A percentile compares a stretch with the other conserved stretches of the same genome.
Evolutionary conservation across 371 early-diverging fungal species (phyloP).

Genomic region (Mortierella sp.): DNA sequence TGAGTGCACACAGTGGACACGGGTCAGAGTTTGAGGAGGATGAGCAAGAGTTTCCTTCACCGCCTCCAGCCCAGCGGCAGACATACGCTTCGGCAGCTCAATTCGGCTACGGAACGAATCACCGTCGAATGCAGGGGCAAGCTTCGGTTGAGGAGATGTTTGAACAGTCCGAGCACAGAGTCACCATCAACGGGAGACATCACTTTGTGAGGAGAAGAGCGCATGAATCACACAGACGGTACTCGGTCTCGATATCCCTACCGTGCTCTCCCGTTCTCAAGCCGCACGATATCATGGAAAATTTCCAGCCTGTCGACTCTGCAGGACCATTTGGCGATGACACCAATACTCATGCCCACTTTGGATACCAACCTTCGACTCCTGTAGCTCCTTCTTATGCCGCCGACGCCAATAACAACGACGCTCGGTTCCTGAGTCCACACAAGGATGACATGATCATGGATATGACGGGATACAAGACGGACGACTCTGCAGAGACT

Average conservation of each 20-base stretch:
- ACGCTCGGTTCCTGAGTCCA: conserved; percentile 3
- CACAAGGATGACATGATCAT: conserved; percentile 54
- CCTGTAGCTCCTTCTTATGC: not conserved
- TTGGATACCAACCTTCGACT: not conserved
- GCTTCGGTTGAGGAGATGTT: not conserved
- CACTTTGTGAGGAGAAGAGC: not conserved
- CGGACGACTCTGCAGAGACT: conserved; percentile 56
- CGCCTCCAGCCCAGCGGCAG: not conserved
- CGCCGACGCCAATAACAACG: not conserved
- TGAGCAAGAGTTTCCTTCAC: conserved; percentile 40
- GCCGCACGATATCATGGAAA: conserved; percentile 37
- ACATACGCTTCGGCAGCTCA: not conserved
- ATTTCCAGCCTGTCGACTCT: conserved; percentile 33
- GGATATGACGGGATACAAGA: conserved; percentile 76
- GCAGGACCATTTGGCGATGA: conserved; percentile 16
- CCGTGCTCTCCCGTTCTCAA: conserved; percentile 28
- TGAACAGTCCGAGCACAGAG: not conserved
- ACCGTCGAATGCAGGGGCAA: not conserved
- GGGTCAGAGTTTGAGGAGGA: conserved; percentile 64
- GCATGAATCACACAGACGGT: conserved; percentile 13
- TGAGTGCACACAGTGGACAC: conserved; percentile 59
- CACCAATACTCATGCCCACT: not conserved
- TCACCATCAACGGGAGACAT: conserved; percentile 6
- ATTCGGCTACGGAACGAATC: not conserved
- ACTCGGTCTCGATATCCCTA: conserved; percentile 30